Conservation (phyloP, 2,329 filamentous ascomycete genomes). For the Penicillium sp. region DNA sequence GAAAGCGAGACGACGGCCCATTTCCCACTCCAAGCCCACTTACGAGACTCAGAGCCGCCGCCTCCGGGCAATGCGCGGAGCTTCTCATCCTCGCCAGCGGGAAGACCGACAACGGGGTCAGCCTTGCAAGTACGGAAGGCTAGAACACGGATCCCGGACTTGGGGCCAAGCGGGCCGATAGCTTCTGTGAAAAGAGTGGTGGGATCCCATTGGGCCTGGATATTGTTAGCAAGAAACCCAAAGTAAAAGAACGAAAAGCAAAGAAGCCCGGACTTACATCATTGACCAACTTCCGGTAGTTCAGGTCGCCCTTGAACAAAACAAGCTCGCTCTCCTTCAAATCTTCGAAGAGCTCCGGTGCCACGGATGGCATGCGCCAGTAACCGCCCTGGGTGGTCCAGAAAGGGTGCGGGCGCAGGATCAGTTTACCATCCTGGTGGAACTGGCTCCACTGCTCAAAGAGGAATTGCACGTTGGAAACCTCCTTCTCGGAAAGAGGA, state of each 20-base stretch:
- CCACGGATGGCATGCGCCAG: conserved; percentile 70
- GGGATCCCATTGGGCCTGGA: conserved; percentile 67
- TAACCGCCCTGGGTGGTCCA: conserved; percentile 85
- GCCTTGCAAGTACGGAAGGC: conserved; percentile 92
- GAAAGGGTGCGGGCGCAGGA: conserved; percentile 75
- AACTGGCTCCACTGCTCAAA: conserved; percentile 72
- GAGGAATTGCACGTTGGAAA: conserved; percentile 60
- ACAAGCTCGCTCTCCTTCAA: conserved; percentile 75
- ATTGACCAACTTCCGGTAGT: conserved; percentile 84
- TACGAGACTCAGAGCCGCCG: conserved; percentile 59
- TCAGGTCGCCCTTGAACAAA: conserved; percentile 94
- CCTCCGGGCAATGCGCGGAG: conserved; percentile 61
- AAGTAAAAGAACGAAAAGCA: neutral
- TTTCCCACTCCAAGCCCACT: conserved; percentile 93
- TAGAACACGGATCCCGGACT: conserved; percentile 73
- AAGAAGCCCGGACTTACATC: conserved; percentile 56
- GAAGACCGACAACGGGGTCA: conserved; percentile 85
- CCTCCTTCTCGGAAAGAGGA: conserved; percentile 59
- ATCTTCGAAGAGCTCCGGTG: conserved; percentile 62
- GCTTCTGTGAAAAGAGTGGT: conserved; percentile 78
- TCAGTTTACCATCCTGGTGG: conserved; percentile 74
- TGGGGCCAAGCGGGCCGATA: conserved; percentile 73
- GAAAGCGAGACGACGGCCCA: conserved; percentile 90
- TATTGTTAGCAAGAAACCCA: conserved; percentile 5
- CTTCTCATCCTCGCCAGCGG: conserved; percentile 71